These are phyloP conservation scores for Epichloe typhina DNA, from an alignment of 2,329 filamentous ascomycete species.

Conservation along the genomic window DNA sequence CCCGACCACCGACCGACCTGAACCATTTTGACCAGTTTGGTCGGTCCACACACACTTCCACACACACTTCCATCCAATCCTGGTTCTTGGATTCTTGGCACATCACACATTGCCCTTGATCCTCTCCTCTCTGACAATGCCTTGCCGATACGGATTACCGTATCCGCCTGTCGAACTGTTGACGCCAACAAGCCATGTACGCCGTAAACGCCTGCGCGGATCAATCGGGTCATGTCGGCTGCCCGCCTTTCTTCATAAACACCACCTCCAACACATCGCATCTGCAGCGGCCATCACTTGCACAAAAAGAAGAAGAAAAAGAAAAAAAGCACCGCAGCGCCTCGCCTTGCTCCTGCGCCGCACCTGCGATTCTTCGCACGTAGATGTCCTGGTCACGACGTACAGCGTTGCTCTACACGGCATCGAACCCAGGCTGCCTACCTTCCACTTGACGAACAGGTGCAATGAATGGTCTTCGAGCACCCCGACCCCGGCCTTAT, in stretches of 20 bases:
- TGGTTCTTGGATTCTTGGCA: too few relatives aligned
- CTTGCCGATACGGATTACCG: too few relatives aligned
- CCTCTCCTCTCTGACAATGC: neutral
- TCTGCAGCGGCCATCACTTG: slow-evolving; percentile 1
- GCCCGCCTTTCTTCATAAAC: neutral
- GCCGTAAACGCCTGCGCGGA: neutral
- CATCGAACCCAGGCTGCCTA: too few relatives aligned
- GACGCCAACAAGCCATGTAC: too few relatives aligned
- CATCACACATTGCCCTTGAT: neutral
- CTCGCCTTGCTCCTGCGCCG: neutral
- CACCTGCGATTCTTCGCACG: too few relatives aligned
- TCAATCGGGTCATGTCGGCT: neutral
- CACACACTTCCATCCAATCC: too few relatives aligned
- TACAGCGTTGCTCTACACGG: neutral
- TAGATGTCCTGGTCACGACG: neutral
- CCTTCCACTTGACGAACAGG: too few relatives aligned
- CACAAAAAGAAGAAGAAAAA: neutral
- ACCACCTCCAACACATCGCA: neutral
- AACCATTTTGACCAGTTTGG: too few relatives aligned
- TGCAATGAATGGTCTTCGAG: neutral
- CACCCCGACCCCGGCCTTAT: neutral
- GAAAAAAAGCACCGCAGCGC: slow-evolving; percentile 16
- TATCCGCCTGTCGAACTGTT: too few relatives aligned
- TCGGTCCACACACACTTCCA: too few relatives aligned
- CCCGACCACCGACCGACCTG: too few relatives aligned